Conservation (phyloP, 306 rosid genomes). For the Cicer arietinum region DNA sequence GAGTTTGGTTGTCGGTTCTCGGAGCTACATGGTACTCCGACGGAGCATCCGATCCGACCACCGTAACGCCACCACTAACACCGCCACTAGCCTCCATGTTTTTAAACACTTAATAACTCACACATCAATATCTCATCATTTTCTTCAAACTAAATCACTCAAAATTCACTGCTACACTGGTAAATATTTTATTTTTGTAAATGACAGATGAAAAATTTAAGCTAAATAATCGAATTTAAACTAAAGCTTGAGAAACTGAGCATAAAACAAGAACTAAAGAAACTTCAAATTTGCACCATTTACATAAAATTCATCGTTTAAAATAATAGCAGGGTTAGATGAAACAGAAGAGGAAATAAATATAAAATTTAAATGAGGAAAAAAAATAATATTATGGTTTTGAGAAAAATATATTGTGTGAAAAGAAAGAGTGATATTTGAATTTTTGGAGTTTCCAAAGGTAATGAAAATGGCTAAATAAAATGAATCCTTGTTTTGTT, state of each 20-base stretch:
- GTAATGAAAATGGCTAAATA: slow-evolving; percentile 64
- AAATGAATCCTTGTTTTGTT: slow-evolving; percentile 61
- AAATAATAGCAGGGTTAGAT: slow-evolving; percentile 38
- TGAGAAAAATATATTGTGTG: slow-evolving; percentile 42
- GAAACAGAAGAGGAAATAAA: slow-evolving; percentile 39
- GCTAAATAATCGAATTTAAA: slow-evolving; percentile 37
- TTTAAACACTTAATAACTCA: slow-evolving; percentile 44
- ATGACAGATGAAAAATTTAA: slow-evolving; percentile 20
- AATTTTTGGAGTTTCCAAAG: slow-evolving; percentile 51
- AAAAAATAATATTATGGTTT: slow-evolving; percentile 40
- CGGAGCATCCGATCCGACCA: slow-evolving; percentile 97
- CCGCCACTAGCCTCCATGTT: slow-evolving; percentile 88
- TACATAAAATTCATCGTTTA: slow-evolving; percentile 30
- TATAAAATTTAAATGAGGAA: slow-evolving; percentile 36
- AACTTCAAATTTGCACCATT: slow-evolving; percentile 41
- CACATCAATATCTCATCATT: slow-evolving; percentile 25
- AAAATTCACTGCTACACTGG: slow-evolving; percentile 28
- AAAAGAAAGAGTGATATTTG: slow-evolving; percentile 50
- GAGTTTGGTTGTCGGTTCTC: slow-evolving; percentile 65
- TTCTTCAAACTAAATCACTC: slow-evolving; percentile 47
- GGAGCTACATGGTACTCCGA: slow-evolving; percentile 93
- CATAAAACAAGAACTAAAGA: slow-evolving; percentile 46
- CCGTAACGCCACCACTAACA: slow-evolving; percentile 86
- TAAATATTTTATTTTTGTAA: not conserved
- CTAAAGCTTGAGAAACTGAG: slow-evolving; percentile 34